Conservation (phyloP, 306 rosid genomes). For the Cicer judaicum region DNA sequence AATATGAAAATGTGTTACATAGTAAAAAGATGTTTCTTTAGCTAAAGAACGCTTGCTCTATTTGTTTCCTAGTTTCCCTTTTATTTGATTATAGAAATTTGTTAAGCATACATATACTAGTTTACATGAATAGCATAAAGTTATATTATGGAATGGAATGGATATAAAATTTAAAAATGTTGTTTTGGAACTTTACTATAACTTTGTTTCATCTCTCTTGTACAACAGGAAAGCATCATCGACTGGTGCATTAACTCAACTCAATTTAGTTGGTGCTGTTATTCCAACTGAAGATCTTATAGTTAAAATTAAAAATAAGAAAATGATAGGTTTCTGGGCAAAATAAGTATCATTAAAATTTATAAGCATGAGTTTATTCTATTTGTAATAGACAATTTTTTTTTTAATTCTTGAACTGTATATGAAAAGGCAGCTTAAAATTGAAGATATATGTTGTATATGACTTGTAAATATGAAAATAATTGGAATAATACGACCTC, state of each 20-base stretch:
- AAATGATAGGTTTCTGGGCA: slow-evolving; percentile 41
- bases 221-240: slow-evolving; percentile 64
- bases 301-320: slow-evolving; percentile 46
- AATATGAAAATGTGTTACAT: background rate
- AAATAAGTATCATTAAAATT: background rate
- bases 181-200: background rate
- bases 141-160: background rate
- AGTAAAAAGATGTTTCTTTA: background rate
- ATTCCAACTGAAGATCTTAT: slow-evolving; percentile 49
- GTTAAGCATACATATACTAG: background rate
- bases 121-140: no score
- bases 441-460: background rate
- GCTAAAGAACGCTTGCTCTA: background rate
- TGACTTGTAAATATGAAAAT: no score
- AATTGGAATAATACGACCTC: no score
- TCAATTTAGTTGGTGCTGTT: slow-evolving; percentile 44
- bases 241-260: slow-evolving; percentile 51
- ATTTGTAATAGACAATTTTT: background rate
- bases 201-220: slow-evolving; percentile 24
- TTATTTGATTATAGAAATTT: background rate
- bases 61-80: slow-evolving; percentile 1
- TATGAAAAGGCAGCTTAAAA: slow-evolving; percentile 9
- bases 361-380: slow-evolving; percentile 4
- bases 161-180: slow-evolving; percentile 5
- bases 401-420: slow-evolving; percentile 23